Conservation (phyloP, 208 protist genomes). For the Leptomonas seymouri region DNA sequence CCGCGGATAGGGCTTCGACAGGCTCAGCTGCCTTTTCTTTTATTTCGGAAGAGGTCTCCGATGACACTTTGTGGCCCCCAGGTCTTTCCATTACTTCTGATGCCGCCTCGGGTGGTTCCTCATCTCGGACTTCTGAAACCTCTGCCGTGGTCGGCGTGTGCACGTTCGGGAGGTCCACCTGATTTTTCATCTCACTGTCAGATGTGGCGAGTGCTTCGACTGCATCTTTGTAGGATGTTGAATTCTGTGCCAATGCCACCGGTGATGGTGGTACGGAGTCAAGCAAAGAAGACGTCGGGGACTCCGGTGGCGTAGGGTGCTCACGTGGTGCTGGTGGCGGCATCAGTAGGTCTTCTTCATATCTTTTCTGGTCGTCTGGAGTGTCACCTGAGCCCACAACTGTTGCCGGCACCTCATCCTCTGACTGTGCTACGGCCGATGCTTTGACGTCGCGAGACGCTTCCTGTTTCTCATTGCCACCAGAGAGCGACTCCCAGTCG, state of each 20-base stretch:
- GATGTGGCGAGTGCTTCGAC: background rate
- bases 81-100: no score
- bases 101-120: no score
- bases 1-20: background rate
- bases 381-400: background rate
- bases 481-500: conserved; percentile 21
- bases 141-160: no score
- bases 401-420: background rate
- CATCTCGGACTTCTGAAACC: no score
- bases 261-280: conserved; percentile 1
- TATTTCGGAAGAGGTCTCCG: background rate
- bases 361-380: background rate
- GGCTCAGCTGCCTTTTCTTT: background rate
- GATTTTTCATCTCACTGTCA: no score
- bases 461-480: background rate
- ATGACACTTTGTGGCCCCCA: no score
- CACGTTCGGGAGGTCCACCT: no score
- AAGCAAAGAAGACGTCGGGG: conserved; percentile 13
- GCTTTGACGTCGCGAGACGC: background rate
- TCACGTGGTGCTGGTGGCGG: conserved; percentile 23
- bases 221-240: background rate
- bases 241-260: background rate
- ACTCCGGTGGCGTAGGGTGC: conserved; percentile 13
- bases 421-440: background rate
- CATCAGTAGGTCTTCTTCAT: conserved; percentile 1